A percentile compares a stretch with the other conserved stretches of the same genome.
Evolutionary conservation across 2,329 filamentous ascomycete genomes (phyloP).

Genomic region (Arthrinium puccinioides): DNA sequence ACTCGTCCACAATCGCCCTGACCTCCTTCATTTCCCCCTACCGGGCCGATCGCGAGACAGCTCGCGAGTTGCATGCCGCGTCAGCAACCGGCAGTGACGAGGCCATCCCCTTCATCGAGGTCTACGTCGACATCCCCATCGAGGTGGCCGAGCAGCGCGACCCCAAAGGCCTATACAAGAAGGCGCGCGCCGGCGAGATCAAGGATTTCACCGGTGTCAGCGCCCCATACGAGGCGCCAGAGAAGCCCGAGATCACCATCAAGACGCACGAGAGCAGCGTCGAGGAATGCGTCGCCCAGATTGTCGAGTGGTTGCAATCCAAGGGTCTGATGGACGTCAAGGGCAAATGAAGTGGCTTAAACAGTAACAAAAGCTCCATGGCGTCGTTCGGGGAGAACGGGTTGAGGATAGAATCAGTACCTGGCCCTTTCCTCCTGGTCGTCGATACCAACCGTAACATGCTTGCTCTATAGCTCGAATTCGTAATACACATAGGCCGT

Average conservation of each 20-base stretch:
- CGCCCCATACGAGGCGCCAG: slow-evolving; percentile 88
- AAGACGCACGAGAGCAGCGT: slow-evolving; percentile 75
- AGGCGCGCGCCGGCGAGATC: slow-evolving; percentile 87
- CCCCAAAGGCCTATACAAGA: slow-evolving; percentile 97
- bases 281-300: slow-evolving; percentile 81
- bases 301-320: slow-evolving; percentile 69
- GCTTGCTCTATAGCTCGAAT: slow-evolving; percentile 57
- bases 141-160: slow-evolving; percentile 92
- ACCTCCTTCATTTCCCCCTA: slow-evolving; percentile 98
- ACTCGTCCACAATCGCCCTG: slow-evolving; percentile 78
- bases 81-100: slow-evolving; percentile 46
- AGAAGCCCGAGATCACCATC: slow-evolving; percentile 80
- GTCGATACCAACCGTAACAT: too few relatives aligned
- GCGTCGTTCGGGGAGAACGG: neutral
- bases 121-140: slow-evolving; percentile 85
- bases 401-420: neutral
- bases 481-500: slow-evolving; percentile 97
- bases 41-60: slow-evolving; percentile 74
- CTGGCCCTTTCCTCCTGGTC: too few relatives aligned
- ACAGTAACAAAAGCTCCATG: neutral
- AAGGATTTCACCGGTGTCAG: slow-evolving; percentile 96
- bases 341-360: slow-evolving; percentile 2
- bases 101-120: slow-evolving; percentile 82
- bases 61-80: slow-evolving; percentile 70
- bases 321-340: slow-evolving; percentile 49